These are phyloP conservation scores for Botryotinia calthae DNA, from an alignment of 2,329 filamentous ascomycete genomes.

Conservation along the genomic window DNA sequence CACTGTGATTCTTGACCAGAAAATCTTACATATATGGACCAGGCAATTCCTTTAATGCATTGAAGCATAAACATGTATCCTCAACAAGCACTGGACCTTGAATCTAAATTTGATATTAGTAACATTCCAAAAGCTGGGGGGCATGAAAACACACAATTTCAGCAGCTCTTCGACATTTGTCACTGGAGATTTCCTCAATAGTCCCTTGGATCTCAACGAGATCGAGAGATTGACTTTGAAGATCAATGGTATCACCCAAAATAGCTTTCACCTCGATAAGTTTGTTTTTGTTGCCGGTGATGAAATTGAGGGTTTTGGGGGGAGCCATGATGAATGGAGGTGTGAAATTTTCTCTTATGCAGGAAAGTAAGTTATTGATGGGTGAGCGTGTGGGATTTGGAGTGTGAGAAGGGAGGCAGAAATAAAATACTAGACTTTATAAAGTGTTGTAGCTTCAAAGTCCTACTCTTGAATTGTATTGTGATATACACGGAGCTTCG, in stretches of 20 bases:
- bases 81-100: conserved; percentile 89
- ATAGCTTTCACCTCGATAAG: conserved; percentile 86
- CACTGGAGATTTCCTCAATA: conserved; percentile 84
- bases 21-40: conserved; percentile 83
- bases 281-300: conserved; percentile 96
- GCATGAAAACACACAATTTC: conserved; percentile 56
- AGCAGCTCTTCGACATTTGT: conserved; percentile 83
- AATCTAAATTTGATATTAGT: conserved; percentile 50
- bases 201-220: conserved; percentile 88
- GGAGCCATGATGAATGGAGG: conserved; percentile 25
- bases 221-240: conserved; percentile 74
- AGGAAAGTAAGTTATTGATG: neutral
- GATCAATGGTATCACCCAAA: conserved; percentile 66
- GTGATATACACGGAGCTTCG: neutral
- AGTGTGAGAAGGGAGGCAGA: neutral
- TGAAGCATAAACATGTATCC: conserved; percentile 92
- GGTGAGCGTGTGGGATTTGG: neutral
- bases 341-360: neutral
- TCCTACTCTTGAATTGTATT: neutral
- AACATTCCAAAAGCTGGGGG: conserved; percentile 3
- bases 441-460: neutral
- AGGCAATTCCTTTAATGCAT: conserved; percentile 84
- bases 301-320: conserved; percentile 71
- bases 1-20: neutral
- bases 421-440: neutral